These are phyloP conservation scores for Primulina huaijiensis DNA, from an alignment of 257 asterid species.

Conservation along the genomic window DNA sequence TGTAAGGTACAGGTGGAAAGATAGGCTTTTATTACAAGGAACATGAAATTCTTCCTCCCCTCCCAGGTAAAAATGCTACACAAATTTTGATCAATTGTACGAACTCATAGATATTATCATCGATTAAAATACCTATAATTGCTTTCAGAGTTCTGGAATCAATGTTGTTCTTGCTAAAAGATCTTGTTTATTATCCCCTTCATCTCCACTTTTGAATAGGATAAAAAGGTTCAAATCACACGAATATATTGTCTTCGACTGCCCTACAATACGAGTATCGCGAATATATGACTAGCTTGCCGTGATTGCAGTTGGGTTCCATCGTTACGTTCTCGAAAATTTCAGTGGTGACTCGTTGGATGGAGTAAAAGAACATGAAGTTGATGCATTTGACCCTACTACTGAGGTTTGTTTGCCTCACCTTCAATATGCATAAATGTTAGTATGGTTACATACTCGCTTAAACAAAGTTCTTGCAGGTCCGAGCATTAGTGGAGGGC, in stretches of 20 bases:
- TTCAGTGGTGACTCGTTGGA: conserved; percentile 54
- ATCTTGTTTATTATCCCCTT: no score
- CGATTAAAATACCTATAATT: no score
- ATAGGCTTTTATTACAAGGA: conserved; percentile 91
- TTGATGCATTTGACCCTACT: conserved; percentile 62
- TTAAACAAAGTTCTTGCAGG: conserved; percentile 37
- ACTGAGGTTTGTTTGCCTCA: conserved; percentile 56
- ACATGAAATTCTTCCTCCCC: conserved; percentile 86
- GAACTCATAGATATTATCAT: no score
- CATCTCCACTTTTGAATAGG: no score
- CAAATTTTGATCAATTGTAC: neutral
- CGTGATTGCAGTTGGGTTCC: conserved; percentile 64
- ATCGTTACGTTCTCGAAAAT: conserved; percentile 62
- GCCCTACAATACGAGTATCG: neutral
- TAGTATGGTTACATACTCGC: neutral
- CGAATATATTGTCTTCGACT: no score
- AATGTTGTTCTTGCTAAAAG: neutral
- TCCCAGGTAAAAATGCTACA: conserved; percentile 55
- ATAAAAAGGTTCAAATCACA: no score
- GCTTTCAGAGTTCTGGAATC: neutral
- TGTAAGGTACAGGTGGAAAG: conserved; percentile 64
- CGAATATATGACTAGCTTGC: conserved; percentile 17
- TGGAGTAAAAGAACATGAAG: conserved; percentile 57
- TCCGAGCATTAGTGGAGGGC: conserved; percentile 86
- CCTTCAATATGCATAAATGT: neutral